phyloP scores from a whole-genome alignment of 345 rosid genomes.

The Cardiospermum halicacabum region DNA sequence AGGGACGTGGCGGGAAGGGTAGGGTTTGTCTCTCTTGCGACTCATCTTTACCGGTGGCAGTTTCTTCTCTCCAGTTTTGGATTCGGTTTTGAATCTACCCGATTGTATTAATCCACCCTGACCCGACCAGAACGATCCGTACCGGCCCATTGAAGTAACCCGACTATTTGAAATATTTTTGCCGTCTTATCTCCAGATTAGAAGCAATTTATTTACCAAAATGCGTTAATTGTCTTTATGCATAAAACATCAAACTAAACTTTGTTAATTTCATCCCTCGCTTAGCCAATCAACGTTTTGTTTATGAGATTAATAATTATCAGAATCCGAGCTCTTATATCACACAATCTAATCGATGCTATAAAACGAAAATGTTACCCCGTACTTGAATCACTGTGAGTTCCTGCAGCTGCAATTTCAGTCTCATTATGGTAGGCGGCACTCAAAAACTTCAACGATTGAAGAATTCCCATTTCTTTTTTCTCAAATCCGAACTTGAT shows the following conservation, averaged over 20 bases:
- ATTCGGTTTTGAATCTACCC: background rate
- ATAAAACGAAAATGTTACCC: background rate
- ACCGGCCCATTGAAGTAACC: too few relatives aligned
- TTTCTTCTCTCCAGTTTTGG: background rate
- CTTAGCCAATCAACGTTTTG: background rate
- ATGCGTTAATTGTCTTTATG: background rate
- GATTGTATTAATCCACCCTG: background rate
- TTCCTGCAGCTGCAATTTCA: background rate
- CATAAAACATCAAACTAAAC: background rate
- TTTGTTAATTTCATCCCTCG: slow-evolving; percentile 18
- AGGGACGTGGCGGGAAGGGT: slow-evolving; percentile 36
- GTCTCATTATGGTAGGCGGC: background rate
- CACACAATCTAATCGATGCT: too few relatives aligned
- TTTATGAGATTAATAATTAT: too few relatives aligned
- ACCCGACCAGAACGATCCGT: too few relatives aligned
- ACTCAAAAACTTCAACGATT: background rate
- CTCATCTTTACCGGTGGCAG: slow-evolving; percentile 23
- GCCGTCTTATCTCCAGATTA: too few relatives aligned
- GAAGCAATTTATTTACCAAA: too few relatives aligned
- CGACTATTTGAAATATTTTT: too few relatives aligned
- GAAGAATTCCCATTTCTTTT: background rate
- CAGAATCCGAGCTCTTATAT: too few relatives aligned
- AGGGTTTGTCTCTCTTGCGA: slow-evolving; percentile 58
- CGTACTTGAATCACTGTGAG: too few relatives aligned
- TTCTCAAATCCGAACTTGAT: slow-evolving; percentile 1